phyloP scores from a whole-genome alignment of 768 basidiomycete genomes.

The Rubroboletus pulcherrimus region DNA sequence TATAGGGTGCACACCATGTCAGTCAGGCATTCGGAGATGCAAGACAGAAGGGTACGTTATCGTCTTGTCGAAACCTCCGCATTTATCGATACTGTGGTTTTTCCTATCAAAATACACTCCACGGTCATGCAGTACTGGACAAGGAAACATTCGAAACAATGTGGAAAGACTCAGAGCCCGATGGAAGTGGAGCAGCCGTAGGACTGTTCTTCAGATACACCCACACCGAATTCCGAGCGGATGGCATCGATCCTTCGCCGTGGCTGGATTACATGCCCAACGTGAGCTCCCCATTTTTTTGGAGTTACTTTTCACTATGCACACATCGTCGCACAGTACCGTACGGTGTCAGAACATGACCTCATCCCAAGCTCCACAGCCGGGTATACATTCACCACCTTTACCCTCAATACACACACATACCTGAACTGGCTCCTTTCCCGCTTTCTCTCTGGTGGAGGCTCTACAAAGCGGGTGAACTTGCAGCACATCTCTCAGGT shows the following conservation, averaged over 20 bases:
- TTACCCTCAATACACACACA: slow-evolving; percentile 61
- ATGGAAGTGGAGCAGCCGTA: slow-evolving; percentile 42
- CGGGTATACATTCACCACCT: slow-evolving; percentile 60
- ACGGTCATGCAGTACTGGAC: slow-evolving; percentile 50
- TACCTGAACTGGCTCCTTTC: slow-evolving; percentile 64
- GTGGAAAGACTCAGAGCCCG: slow-evolving; percentile 68
- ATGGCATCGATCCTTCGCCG: slow-evolving; percentile 29
- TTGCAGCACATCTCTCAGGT: slow-evolving; percentile 71
- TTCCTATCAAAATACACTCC: background rate
- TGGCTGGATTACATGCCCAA: slow-evolving; percentile 52
- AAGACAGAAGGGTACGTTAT: slow-evolving; percentile 50
- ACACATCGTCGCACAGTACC: slow-evolving; percentile 23
- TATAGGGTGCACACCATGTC: slow-evolving; percentile 78
- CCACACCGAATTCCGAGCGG: slow-evolving; percentile 58
- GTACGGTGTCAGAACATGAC: slow-evolving; percentile 36
- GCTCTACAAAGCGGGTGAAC: slow-evolving; percentile 51
- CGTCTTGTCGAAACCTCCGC: background rate
- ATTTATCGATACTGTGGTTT: background rate
- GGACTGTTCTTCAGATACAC: slow-evolving; percentile 60
- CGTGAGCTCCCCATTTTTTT: slow-evolving; percentile 31
- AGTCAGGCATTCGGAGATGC: slow-evolving; percentile 50
- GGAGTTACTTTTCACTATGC: background rate
- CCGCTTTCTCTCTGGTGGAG: slow-evolving; percentile 60
- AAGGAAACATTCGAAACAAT: slow-evolving; percentile 69
- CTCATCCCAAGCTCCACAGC: slow-evolving; percentile 40